Conservation (phyloP, 495 filamentous ascomycete species). For the Penicillium coprophilum region DNA sequence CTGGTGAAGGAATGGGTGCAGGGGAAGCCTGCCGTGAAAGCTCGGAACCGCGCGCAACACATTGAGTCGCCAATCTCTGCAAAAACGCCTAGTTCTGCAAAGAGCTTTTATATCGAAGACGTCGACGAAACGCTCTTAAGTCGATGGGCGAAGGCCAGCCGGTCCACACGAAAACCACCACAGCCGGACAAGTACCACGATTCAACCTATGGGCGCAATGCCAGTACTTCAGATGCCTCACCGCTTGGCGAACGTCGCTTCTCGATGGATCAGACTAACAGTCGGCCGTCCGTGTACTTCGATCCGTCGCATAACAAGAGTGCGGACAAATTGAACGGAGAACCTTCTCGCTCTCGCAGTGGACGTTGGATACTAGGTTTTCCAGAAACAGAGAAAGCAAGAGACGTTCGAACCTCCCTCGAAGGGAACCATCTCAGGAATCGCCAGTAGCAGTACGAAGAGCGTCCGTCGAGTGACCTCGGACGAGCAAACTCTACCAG, state of each 20-base stretch:
- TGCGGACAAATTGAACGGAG: slow-evolving; percentile 13
- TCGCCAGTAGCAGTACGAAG: slow-evolving; percentile 18
- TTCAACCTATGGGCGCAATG: neutral
- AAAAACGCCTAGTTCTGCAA: neutral
- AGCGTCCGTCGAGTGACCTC: slow-evolving; percentile 13
- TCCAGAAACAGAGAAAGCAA: slow-evolving; percentile 20
- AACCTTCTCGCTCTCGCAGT: slow-evolving; percentile 16
- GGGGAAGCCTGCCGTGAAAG: too few relatives aligned
- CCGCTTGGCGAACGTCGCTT: neutral
- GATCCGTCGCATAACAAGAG: neutral
- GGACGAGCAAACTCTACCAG: slow-evolving; percentile 18
- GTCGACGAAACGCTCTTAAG: neutral
- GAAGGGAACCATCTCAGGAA: slow-evolving; percentile 16
- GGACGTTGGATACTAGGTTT: slow-evolving; percentile 18
- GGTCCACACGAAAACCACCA: neutral
- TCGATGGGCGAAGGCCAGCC: neutral
- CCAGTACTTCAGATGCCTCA: neutral
- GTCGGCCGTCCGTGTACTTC: neutral
- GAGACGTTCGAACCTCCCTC: slow-evolving; percentile 8
- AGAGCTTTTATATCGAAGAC: slow-evolving; percentile 5
- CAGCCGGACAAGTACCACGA: neutral
- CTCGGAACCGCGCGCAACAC: neutral
- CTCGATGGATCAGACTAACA: slow-evolving; percentile 5
- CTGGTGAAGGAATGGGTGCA: neutral
- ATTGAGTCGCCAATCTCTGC: neutral